Conservation (phyloP, 768 basidiomycete genomes). For the Lepiota subincarnata region DNA sequence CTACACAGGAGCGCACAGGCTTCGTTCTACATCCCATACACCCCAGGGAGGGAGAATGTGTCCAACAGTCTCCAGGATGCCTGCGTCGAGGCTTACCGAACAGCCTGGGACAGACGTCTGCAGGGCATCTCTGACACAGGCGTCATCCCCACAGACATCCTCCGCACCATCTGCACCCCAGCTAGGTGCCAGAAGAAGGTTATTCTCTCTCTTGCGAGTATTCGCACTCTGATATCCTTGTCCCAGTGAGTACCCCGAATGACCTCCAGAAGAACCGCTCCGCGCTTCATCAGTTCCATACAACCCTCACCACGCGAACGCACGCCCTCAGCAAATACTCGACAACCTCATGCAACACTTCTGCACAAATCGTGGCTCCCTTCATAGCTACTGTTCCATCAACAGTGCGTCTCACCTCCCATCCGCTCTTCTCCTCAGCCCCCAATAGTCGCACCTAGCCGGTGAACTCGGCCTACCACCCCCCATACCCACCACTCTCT, state of each 20-base stretch:
- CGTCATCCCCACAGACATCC: slow-evolving; percentile 33
- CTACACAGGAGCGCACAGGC: no score
- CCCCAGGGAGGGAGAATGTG: no score
- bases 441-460: slow-evolving; percentile 13
- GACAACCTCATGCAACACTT: slow-evolving; percentile 37
- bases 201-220: no score
- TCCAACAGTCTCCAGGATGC: no score
- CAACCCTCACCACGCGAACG: slow-evolving; percentile 5
- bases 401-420: slow-evolving; percentile 35
- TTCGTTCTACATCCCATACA: no score
- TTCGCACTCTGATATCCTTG: neutral
- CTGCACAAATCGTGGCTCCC: slow-evolving; percentile 50
- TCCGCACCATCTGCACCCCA: slow-evolving; percentile 2
- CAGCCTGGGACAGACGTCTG: no score
- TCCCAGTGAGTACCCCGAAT: slow-evolving; percentile 27
- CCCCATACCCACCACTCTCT: slow-evolving; percentile 19
- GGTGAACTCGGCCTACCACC: slow-evolving; percentile 27
- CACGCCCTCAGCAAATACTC: slow-evolving; percentile 21
- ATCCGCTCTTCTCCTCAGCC: neutral
- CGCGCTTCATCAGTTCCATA: slow-evolving; percentile 11
- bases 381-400: slow-evolving; percentile 43
- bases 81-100: no score
- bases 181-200: slow-evolving; percentile 4
- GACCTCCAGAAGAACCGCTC: slow-evolving; percentile 18
- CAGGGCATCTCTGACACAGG: slow-evolving; percentile 43